phyloP scores from a whole-genome alignment of 2,329 filamentous ascomycete species.

The Alternaria metachromatica region DNA sequence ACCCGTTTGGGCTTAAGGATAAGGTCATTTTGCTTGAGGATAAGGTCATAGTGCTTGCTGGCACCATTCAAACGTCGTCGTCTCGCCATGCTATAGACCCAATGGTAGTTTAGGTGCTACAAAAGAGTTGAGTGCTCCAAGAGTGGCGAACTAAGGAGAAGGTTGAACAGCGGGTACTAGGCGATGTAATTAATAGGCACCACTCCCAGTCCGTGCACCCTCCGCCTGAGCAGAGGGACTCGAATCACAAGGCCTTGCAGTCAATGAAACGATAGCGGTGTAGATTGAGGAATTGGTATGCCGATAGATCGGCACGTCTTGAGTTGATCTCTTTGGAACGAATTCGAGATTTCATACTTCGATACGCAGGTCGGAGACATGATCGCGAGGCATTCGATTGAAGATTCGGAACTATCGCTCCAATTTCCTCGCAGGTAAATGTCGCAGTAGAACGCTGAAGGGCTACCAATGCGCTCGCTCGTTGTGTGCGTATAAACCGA shows the following conservation, averaged over 20 bases:
- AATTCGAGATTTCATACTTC: no score
- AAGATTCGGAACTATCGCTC: no score
- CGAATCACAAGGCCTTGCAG: no score
- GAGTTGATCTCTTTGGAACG: no score
- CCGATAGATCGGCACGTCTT: no score
- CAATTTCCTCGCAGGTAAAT: no score
- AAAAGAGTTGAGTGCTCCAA: not conserved
- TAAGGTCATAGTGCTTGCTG: not conserved
- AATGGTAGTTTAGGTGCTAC: not conserved
- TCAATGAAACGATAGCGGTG: no score
- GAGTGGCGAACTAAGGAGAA: not conserved
- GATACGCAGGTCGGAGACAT: no score
- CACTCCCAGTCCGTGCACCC: not conserved
- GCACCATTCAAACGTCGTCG: not conserved
- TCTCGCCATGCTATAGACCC: not conserved
- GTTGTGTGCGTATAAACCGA: no score
- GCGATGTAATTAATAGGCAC: not conserved
- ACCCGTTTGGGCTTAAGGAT: not conserved
- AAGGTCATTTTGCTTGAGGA: not conserved
- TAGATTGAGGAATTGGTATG: rapidly evolving
- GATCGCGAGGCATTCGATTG: no score
- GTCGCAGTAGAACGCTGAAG: no score
- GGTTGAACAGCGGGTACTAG: not conserved
- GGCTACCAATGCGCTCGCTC: no score
- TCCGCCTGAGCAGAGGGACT: not conserved